These are phyloP conservation scores for Glarea lozoyensis DNA, from an alignment of 495 filamentous ascomycete genomes.

Conservation along the genomic window DNA sequence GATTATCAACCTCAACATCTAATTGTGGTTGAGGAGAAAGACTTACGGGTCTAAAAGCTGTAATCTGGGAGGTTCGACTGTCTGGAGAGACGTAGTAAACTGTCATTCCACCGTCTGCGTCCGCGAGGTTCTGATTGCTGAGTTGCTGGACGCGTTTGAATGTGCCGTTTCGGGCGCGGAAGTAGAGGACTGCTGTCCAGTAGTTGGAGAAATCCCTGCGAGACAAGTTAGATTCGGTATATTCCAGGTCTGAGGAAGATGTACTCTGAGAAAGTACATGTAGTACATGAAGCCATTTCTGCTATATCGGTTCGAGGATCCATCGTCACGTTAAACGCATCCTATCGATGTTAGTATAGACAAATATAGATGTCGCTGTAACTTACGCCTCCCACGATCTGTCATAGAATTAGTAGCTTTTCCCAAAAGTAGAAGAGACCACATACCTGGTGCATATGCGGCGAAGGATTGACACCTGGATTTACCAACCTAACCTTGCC, in stretches of 20 bases:
- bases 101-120: conserved; percentile 31
- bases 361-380: neutral
- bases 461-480: neutral
- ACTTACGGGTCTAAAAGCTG: conserved; percentile 4
- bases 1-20: neutral
- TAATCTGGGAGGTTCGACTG: neutral
- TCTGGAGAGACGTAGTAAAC: conserved; percentile 41
- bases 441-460: neutral
- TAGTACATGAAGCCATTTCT: conserved; percentile 42
- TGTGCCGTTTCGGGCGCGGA: conserved; percentile 47
- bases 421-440: too few relatives aligned
- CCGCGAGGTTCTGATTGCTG: neutral
- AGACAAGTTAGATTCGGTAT: too few relatives aligned
- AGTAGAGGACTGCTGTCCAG: conserved; percentile 59
- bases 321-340: conserved; percentile 27
- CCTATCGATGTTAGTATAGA: conserved; percentile 2
- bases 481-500: neutral
- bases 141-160: conserved; percentile 56
- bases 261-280: conserved; percentile 47
- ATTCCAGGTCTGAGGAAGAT: too few relatives aligned
- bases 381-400: conserved; percentile 2
- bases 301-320: conserved; percentile 23
- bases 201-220: conserved; percentile 64
- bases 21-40: neutral
- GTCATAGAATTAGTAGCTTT: neutral